Evolutionary conservation across 345 rosid genomes (phyloP).

Genomic region (Melastoma malabathricum): DNA sequence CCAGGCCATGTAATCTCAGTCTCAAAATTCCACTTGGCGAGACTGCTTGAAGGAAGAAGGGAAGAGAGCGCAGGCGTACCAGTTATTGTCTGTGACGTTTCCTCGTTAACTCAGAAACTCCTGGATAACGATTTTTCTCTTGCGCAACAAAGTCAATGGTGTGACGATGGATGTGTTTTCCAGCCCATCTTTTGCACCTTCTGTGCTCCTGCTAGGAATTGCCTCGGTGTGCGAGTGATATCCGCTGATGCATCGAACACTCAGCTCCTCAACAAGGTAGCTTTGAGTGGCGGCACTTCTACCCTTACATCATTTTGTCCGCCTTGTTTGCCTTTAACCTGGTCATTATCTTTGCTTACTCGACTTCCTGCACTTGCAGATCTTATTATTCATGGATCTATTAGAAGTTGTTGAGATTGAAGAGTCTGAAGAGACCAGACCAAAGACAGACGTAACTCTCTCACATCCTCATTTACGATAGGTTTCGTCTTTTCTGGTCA

Average conservation of each 20-base stretch:
- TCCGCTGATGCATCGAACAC: constrained; percentile 74
- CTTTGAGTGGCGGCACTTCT: not conserved
- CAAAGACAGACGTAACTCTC: constrained; percentile 20
- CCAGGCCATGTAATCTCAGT: constrained; percentile 38
- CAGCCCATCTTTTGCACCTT: constrained; percentile 62
- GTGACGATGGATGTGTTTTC: constrained; percentile 84
- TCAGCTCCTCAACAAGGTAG: constrained; percentile 59
- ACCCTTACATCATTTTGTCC: not conserved
- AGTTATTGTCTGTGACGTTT: constrained; percentile 41
- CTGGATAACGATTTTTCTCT: constrained; percentile 13
- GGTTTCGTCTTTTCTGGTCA: not conserved
- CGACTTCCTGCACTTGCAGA: constrained; percentile 21
- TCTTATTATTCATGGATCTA: constrained; percentile 40
- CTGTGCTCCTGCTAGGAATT: constrained; percentile 41
- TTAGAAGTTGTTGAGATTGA: constrained; percentile 27
- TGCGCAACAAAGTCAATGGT: constrained; percentile 40
- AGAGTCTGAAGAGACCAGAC: constrained; percentile 14
- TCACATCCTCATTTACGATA: not conserved
- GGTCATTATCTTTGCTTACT: not conserved
- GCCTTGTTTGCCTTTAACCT: not conserved
- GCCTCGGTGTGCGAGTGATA: constrained; percentile 70
- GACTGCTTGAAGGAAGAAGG: constrained; percentile 32
- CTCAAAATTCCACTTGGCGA: constrained; percentile 43
- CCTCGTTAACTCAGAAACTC: constrained; percentile 45
- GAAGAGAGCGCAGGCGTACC: constrained; percentile 29